A percentile compares a stretch with the other conserved stretches of the same genome.
Conservation (phyloP, 2,329 filamentous ascomycete genomes). For the Paraphoma sp. region DNA sequence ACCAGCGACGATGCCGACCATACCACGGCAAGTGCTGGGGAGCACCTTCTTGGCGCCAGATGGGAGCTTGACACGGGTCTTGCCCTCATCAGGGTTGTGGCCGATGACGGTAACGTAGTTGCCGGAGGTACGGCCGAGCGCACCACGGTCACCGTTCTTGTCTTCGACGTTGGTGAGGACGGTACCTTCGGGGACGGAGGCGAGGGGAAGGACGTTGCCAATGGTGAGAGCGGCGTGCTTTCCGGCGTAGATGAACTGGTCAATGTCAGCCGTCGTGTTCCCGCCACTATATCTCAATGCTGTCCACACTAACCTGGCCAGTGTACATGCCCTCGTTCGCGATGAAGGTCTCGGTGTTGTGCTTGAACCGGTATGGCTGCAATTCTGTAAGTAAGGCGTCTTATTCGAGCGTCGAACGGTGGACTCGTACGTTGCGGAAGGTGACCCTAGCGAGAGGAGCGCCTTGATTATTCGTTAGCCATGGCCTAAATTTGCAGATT, state of each 20-base stretch:
- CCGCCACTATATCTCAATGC: background rate
- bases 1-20: constrained; percentile 99
- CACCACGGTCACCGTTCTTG: constrained; percentile 96
- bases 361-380: constrained; percentile 92
- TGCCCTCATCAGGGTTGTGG: constrained; percentile 73
- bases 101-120: constrained; percentile 87
- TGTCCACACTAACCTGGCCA: constrained; percentile 68
- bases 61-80: constrained; percentile 99
- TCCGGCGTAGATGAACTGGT: constrained; percentile 93
- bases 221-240: constrained; percentile 98
- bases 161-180: constrained; percentile 99
- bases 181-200: constrained; percentile 97
- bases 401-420: constrained; percentile 4
- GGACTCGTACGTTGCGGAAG: constrained; percentile 75
- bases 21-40: constrained; percentile 88
- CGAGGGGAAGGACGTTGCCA: constrained; percentile 95
- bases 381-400: constrained; percentile 22
- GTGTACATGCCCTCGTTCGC: constrained; percentile 99
- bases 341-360: constrained; percentile 98
- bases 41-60: constrained; percentile 99
- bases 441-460: constrained; percentile 92
- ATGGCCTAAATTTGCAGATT: constrained; percentile 13
- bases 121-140: constrained; percentile 94
- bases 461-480: constrained; percentile 35
- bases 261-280: constrained; percentile 24